Conservation (phyloP, 495 filamentous ascomycete species). For the Penicillium subrubescens region DNA sequence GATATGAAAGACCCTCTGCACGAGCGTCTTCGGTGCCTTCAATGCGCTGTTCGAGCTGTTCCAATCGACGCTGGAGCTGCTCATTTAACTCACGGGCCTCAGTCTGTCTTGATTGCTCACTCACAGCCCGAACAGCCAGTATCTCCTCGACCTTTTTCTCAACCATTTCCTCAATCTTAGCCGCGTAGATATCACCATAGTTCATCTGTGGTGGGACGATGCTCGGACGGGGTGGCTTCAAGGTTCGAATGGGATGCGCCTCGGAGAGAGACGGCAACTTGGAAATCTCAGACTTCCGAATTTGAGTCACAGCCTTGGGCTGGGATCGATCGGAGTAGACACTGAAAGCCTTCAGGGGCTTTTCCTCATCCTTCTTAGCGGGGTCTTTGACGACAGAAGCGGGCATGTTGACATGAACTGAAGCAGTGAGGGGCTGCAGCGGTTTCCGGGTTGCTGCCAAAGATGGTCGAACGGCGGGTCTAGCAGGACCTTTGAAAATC, state of each 20-base stretch:
- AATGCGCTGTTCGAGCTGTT: conserved; percentile 81
- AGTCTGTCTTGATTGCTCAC: conserved; percentile 49
- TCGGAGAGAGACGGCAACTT: conserved; percentile 45
- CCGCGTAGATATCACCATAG: conserved; percentile 61
- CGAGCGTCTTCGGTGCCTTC: conserved; percentile 72
- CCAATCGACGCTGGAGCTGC: conserved; percentile 76
- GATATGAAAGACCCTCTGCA: conserved; percentile 77
- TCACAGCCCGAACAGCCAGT: conserved; percentile 65
- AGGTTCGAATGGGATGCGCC: conserved; percentile 27
- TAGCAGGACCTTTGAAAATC: conserved; percentile 71
- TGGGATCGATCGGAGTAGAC: conserved; percentile 77
- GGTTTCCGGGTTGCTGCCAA: conserved; percentile 67
- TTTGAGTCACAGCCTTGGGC: conserved; percentile 39
- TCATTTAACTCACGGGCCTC: conserved; percentile 65
- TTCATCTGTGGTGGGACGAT: conserved; percentile 30
- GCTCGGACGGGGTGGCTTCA: conserved; percentile 31
- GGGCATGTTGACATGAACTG: conserved; percentile 60
- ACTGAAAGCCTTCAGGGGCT: conserved; percentile 76
- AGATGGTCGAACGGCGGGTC: conserved; percentile 46
- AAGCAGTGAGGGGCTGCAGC: conserved; percentile 66
- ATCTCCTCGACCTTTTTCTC: conserved; percentile 89
- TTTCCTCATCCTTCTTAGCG: conserved; percentile 56
- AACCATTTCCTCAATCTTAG: conserved; percentile 87
- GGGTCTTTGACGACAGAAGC: conserved; percentile 50
- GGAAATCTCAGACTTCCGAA: conserved; percentile 41